A percentile compares a stretch with the other conserved stretches of the same genome.
phyloP scores from a whole-genome alignment of 192 early-diverging fungal genomes.

The Gigaspora rosea region DNA sequence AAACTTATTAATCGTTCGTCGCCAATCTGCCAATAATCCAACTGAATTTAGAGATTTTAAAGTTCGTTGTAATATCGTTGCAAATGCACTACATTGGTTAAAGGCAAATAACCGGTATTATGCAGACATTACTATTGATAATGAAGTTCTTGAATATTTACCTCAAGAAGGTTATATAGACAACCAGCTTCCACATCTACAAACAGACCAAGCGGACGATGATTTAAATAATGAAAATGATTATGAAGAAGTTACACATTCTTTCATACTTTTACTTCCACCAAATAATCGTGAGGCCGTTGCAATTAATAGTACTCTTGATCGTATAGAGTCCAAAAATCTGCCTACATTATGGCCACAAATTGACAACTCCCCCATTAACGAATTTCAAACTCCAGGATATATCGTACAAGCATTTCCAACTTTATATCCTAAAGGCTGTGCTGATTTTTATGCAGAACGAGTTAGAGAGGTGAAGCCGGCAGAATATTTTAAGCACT shows the following conservation, averaged over 20 bases:
- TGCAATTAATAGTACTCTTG: neutral
- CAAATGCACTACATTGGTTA: neutral
- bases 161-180: neutral
- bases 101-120: neutral
- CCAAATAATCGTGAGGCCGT: neutral
- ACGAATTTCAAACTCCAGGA: conserved; percentile 3
- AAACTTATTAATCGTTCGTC: neutral
- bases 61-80: neutral
- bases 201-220: no score
- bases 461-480: neutral
- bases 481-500: no score
- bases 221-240: neutral
- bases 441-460: neutral
- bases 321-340: neutral
- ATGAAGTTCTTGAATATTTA: neutral
- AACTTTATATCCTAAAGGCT: neutral
- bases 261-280: neutral
- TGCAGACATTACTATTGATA: neutral
- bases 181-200: neutral
- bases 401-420: neutral
- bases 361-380: neutral
- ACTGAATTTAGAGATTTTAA: neutral
- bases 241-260: neutral
- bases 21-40: no score
- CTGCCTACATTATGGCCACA: neutral